Evolutionary conservation across 805 yeast species (phyloP).

Genomic region (Starmera dryadoides): DNA sequence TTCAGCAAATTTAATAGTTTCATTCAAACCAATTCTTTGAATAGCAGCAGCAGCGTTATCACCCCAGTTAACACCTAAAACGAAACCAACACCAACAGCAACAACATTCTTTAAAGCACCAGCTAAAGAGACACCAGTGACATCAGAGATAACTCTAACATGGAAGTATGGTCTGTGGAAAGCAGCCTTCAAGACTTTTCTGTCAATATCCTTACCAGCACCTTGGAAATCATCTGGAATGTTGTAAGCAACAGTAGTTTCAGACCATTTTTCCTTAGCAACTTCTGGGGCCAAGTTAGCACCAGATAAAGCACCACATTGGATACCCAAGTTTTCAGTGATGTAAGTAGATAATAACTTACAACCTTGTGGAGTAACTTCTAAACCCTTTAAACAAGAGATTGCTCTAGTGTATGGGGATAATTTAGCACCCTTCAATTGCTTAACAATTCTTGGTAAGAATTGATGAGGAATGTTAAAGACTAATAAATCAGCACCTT

Average conservation of each 20-base stretch:
- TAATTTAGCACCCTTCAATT: constrained; percentile 65
- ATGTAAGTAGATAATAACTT: constrained; percentile 75
- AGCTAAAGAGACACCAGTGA: constrained; percentile 92
- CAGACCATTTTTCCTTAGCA: constrained; percentile 93
- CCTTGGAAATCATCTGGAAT: constrained; percentile 53
- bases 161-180: constrained; percentile 99
- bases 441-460: constrained; percentile 65
- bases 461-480: constrained; percentile 98
- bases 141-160: constrained; percentile 86
- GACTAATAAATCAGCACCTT: constrained; percentile 77
- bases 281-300: constrained; percentile 98
- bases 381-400: constrained; percentile 88
- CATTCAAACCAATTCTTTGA: constrained; percentile 91
- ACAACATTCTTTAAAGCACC: constrained; percentile 97
- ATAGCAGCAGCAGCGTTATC: constrained; percentile 97
- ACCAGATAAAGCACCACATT: constrained; percentile 95
- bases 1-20: constrained; percentile 80
- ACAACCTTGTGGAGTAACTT: constrained; percentile 80
- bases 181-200: constrained; percentile 60
- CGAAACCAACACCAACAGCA: constrained; percentile 95
- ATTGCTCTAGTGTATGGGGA: constrained; percentile 73
- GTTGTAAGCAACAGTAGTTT: constrained; percentile 92
- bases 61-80: constrained; percentile 98
- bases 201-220: constrained; percentile 49
- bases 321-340: constrained; percentile 71